Conservation (phyloP, 495 filamentous ascomycete species). For the Aspergillus sclerotiicarbonarius region DNA sequence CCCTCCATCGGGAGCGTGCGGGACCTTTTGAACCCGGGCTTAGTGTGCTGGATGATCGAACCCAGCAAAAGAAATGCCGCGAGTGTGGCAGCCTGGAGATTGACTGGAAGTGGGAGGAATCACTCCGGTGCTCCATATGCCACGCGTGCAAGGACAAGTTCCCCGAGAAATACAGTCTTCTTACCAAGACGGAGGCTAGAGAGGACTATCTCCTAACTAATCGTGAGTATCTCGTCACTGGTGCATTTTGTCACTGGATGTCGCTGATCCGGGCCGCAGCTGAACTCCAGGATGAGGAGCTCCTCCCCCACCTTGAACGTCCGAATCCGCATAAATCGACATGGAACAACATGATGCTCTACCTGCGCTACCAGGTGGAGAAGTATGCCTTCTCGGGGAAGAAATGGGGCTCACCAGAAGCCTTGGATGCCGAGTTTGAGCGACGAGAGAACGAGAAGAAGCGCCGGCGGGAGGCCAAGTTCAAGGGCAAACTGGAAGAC, state of each 20-base stretch:
- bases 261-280: constrained; percentile 43
- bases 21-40: constrained; percentile 87
- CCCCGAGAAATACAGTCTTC: constrained; percentile 86
- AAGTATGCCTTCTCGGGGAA: constrained; percentile 79
- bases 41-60: constrained; percentile 61
- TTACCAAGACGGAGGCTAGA: constrained; percentile 94
- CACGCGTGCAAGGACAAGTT: constrained; percentile 77
- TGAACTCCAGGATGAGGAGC: constrained; percentile 78
- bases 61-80: constrained; percentile 68
- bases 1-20: constrained; percentile 66
- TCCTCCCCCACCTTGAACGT: constrained; percentile 81
- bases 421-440: constrained; percentile 87
- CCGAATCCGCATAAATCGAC: constrained; percentile 95
- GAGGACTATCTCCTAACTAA: constrained; percentile 97
- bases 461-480: constrained; percentile 84
- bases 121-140: constrained; percentile 70
- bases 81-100: constrained; percentile 85
- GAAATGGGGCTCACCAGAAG: constrained; percentile 83
- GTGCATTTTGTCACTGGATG: not conserved
- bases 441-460: constrained; percentile 79
- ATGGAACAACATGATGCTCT: constrained; percentile 99
- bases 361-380: constrained; percentile 89
- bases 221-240: constrained; percentile 51
- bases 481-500: constrained; percentile 81
- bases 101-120: constrained; percentile 90